phyloP scores from a whole-genome alignment of 2,329 filamentous ascomycete species.

The Hymenoscyphus occultus region DNA sequence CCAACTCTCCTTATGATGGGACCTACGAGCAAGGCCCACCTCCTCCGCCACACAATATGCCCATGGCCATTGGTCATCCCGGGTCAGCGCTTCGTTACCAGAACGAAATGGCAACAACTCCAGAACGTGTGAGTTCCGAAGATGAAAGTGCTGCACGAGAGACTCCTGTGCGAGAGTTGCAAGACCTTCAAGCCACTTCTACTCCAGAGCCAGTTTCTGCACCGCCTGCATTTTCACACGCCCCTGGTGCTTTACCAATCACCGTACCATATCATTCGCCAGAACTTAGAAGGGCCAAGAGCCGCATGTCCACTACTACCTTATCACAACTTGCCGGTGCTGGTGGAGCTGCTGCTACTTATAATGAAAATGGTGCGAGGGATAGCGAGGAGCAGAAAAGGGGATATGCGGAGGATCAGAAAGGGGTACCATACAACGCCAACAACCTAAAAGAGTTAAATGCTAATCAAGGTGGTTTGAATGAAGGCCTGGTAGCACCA shows the following conservation, averaged over 20 bases:
- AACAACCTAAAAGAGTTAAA: conserved; percentile 35
- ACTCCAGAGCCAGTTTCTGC: conserved; percentile 69
- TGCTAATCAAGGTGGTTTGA: conserved; percentile 36
- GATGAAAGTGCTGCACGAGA: conserved; percentile 45
- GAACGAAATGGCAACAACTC: conserved; percentile 46
- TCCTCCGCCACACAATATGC: conserved; percentile 30
- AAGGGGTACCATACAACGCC: conserved; percentile 40
- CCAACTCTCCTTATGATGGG: conserved; percentile 28
- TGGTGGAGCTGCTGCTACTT: conserved; percentile 45
- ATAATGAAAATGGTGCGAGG: conserved; percentile 41
- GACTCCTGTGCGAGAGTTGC: conserved; percentile 49
- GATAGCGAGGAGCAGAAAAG: conserved; percentile 26
- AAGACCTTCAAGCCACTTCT: conserved; percentile 55
- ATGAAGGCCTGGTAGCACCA: conserved; percentile 38
- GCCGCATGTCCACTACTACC: conserved; percentile 78
- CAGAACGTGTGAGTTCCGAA: conserved; percentile 56
- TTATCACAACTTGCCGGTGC: conserved; percentile 76
- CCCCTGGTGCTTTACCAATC: conserved; percentile 65
- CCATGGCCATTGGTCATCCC: conserved; percentile 16
- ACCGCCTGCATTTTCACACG: conserved; percentile 78
- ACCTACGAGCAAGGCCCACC: conserved; percentile 27
- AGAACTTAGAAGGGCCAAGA: conserved; percentile 77
- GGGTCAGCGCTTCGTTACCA: conserved; percentile 40
- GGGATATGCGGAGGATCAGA: conserved; percentile 36
- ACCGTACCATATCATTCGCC: conserved; percentile 70